Base-by-base conservation (phyloP, 2,329 filamentous ascomycete genomes). In the Escovopsis weberi region DNA sequence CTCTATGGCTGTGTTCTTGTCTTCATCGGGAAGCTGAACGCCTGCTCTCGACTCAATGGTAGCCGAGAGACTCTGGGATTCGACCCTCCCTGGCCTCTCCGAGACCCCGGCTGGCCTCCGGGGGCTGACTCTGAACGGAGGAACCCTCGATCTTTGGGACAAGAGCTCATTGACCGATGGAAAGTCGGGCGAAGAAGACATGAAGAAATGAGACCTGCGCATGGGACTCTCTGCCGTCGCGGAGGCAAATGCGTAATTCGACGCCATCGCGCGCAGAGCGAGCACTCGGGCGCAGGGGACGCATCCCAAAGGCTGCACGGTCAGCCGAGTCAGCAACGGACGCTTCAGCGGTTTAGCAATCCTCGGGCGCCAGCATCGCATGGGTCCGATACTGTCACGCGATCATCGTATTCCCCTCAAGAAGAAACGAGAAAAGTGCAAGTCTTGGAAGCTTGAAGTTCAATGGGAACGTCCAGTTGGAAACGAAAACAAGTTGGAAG, bases 181-280 rank as follows among this genome's bases (percentile, higher is more conserved):
- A 1, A 78, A 55, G n/a, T 63, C 64, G n/a, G 73, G 72, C 4
- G 73, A 75, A 0, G 72, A 75, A 0, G 72, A 72, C 8, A 53
- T 37, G 12, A 46, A 47, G 28, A 58, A 50, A 15, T 58, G 50
- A 9, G 44, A 60, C 52, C 43, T 56, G 47, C 43, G 59, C 50
- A 48, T 60, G 54, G 59, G 47, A 40, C 50, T 58, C 44, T 57
- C 50, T 46, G 53, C 38, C 38, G 55, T 48, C 42, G 56, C 55
- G 43, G 63, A 55, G 26, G 51, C 46, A 43, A 60, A 59, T 37
- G 49, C 54, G 41, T 59, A 53, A 42, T 58, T 51, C 40, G 59
- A 59, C 40, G 54, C 48, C 61, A 64, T 64, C 32, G 47, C 49
- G 45, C 52, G 48, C 41, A 45, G 47, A 28, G 46, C 45, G 42